A percentile compares a stretch with the other conserved stretches of the same genome.
Evolutionary conservation across 257 asterid genomes (phyloP).

Genomic region (Solanum okadae): DNA sequence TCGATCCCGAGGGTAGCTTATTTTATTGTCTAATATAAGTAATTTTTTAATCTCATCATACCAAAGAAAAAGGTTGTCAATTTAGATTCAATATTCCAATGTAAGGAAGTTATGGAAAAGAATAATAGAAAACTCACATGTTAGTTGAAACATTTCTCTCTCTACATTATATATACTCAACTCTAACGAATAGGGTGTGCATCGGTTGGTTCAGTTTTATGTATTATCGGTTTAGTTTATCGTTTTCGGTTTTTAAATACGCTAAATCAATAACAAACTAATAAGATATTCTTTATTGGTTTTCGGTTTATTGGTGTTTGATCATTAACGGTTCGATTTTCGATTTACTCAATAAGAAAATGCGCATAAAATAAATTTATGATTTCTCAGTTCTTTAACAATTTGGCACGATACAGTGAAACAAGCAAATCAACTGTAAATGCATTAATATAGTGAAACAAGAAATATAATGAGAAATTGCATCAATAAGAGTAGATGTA

Average conservation of each 20-base stretch:
- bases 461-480: too few species aligned
- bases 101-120: background rate
- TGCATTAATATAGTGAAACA: too few species aligned
- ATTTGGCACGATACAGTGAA: background rate
- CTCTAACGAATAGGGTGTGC: background rate
- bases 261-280: too few species aligned
- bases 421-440: too few species aligned
- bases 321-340: background rate
- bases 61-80: background rate
- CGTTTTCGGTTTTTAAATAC: too few species aligned
- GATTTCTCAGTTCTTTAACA: background rate
- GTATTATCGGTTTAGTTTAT: too few species aligned
- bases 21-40: background rate
- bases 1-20: background rate
- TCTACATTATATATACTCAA: background rate
- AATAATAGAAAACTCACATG: background rate
- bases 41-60: background rate
- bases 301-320: background rate
- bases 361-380: background rate
- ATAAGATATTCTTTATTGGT: too few species aligned
- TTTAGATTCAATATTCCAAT: background rate
- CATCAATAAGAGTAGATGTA: too few species aligned
- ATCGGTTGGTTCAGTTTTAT: background rate
- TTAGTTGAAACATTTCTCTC: background rate
- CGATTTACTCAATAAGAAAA: background rate